Conservation (phyloP, 176 grass and related monocot species). For the Guadua angustifolia region DNA sequence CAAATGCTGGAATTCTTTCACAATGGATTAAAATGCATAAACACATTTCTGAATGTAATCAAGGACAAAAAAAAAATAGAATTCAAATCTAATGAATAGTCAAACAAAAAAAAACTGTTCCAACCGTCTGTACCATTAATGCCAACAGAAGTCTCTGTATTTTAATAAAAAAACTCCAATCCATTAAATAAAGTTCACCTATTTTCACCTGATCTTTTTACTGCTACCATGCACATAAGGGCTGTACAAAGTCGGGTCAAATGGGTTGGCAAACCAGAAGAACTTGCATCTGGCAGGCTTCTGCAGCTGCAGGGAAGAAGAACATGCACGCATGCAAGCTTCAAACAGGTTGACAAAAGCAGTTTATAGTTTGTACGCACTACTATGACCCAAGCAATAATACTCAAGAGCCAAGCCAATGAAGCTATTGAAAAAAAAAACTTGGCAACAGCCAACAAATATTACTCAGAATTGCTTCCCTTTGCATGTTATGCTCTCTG, state of each 20-base stretch:
- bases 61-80: not conserved
- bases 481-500: not conserved
- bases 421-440: not conserved
- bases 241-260: not conserved
- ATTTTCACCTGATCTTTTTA: too few relatives aligned
- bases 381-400: not conserved
- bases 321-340: not conserved
- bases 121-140: not conserved
- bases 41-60: not conserved
- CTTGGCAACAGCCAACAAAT: not conserved
- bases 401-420: not conserved
- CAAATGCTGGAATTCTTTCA: constrained; percentile 5
- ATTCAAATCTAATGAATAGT: not conserved
- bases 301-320: not conserved
- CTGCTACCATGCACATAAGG: not conserved
- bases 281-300: not conserved
- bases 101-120: not conserved
- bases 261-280: not conserved
- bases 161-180: not conserved
- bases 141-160: not conserved
- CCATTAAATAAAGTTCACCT: too few relatives aligned
- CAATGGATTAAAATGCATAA: not conserved
- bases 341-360: not conserved
- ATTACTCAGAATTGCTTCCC: not conserved
- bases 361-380: not conserved